Evolutionary conservation across 2,329 filamentous ascomycete genomes (phyloP).

Genomic region (Ustulina deusta): DNA sequence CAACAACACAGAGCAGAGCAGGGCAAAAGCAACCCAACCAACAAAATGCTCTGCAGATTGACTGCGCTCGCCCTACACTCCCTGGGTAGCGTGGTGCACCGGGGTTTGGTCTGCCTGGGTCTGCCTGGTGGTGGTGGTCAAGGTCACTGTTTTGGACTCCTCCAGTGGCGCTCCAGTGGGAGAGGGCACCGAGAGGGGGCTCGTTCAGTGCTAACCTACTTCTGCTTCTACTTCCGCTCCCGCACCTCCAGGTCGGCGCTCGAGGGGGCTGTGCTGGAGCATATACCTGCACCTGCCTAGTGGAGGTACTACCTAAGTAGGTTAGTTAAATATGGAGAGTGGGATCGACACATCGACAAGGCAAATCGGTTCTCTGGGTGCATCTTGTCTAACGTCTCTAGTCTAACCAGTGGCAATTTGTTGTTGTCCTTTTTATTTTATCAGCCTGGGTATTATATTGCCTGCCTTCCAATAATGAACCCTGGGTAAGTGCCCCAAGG

Average conservation of each 20-base stretch:
- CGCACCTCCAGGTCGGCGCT: slow-evolving; percentile 4
- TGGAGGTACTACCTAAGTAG: background rate
- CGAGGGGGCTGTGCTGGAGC: slow-evolving; percentile 31
- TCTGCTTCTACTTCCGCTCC: background rate
- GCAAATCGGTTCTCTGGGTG: slow-evolving; percentile 10
- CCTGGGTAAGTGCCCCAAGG: background rate
- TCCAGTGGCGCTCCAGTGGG: too few species aligned
- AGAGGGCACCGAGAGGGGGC: background rate
- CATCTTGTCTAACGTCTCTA: slow-evolving; percentile 8
- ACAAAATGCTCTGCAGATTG: slow-evolving; percentile 22
- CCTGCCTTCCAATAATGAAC: slow-evolving; percentile 21
- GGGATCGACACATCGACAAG: slow-evolving; percentile 39
- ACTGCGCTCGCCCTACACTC: slow-evolving; percentile 12
- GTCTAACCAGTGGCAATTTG: slow-evolving; percentile 15
- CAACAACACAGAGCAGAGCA: slow-evolving; percentile 6
- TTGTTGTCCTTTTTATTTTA: background rate
- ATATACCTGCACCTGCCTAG: background rate
- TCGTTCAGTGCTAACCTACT: slow-evolving; percentile 20
- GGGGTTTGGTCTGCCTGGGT: slow-evolving; percentile 14
- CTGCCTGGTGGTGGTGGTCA: slow-evolving; percentile 4
- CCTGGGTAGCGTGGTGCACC: slow-evolving; percentile 7
- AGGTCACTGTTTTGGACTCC: too few species aligned
- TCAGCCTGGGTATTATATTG: slow-evolving; percentile 5
- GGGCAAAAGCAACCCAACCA: slow-evolving; percentile 12
- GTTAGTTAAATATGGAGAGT: slow-evolving; percentile 13